Base-by-base conservation (phyloP, 371 early-diverging fungal genomes). In the Synchytrium microbalum region DNA sequence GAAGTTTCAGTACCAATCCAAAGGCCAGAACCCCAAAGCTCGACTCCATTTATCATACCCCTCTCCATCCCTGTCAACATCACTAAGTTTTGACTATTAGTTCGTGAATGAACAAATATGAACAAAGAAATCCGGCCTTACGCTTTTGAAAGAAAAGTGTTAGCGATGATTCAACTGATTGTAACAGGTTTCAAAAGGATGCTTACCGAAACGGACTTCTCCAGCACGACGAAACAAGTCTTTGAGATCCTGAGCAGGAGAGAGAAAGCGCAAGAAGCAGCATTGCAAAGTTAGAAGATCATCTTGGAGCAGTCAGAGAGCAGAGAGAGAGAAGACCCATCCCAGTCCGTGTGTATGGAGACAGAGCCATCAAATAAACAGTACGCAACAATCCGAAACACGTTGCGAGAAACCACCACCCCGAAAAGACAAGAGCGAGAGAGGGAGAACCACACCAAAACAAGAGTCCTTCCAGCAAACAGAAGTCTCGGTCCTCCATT, bases 161-260 rank as follows among this genome's bases (percentile, higher is more conserved):
- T n/a, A n/a, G n/a, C n/a, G n/a, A n/a, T n/a, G n/a, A n/a, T n/a
- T n/a, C n/a, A n/a, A n/a, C n/a, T n/a, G n/a, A n/a, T n/a, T n/a
- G 16, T 59, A 55, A 62, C 62, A 63, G 23, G 31, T 5, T 24
- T 2, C n/a, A n/a, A n/a, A n/a, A n/a, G 10, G 53, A 24, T 14
- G 28, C 53, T 51, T 30, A 32, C 26, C 27, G 61, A 91, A 96
- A 33, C 88, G 84, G 10, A 96, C 95, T 73, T 93, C 92, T 65
- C 96, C 96, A 62, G 92, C 95, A 69, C 90, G 88, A 71, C 94
- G 90, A 83, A 94, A 89, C 73, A 92, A 81, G 75, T 95, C 95
- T 80, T 96, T 96, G 78, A 96, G 85, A 79, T 92, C 95, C 95
- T 96, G 78, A n/a, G 8, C 19, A 30, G 61, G 8, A 19, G 30